Conservation (phyloP, 495 filamentous ascomycete genomes). For the Penicillium silybi region DNA sequence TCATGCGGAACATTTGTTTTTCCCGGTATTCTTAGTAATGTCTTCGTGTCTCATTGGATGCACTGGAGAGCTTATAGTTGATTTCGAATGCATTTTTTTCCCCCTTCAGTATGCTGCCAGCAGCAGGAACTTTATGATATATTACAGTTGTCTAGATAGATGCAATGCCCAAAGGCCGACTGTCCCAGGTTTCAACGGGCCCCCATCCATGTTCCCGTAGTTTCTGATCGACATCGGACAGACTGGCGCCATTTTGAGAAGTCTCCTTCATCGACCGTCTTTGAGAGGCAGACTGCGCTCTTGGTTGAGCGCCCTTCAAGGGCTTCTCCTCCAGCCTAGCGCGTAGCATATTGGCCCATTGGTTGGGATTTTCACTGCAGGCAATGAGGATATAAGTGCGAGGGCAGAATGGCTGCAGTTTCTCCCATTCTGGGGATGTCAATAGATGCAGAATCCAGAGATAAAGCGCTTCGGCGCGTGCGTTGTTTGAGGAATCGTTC, state of each 20-base stretch:
- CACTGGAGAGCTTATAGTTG: background rate
- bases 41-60: conserved; percentile 11
- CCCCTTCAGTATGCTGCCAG: background rate
- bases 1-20: conserved; percentile 23
- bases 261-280: background rate
- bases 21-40: conserved; percentile 12
- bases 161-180: conserved; percentile 32
- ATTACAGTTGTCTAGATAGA: conserved; percentile 7
- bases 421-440: conserved; percentile 31
- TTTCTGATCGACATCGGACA: conserved; percentile 10
- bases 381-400: conserved; percentile 29
- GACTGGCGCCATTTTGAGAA: background rate
- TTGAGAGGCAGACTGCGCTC: background rate
- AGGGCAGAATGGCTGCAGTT: conserved; percentile 24
- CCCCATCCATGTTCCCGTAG: conserved; percentile 34
- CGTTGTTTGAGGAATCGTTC: conserved; percentile 15
- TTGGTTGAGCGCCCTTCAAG: background rate
- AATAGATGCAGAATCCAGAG: conserved; percentile 42
- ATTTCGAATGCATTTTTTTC: background rate
- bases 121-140: background rate
- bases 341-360: conserved; percentile 29
- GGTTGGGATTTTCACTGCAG: conserved; percentile 30
- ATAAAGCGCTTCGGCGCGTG: conserved; percentile 29
- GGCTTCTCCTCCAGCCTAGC: conserved; percentile 14
- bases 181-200: conserved; percentile 30